Base-by-base conservation (phyloP, 2,329 filamentous ascomycete species). In the Fusarium sp. region DNA sequence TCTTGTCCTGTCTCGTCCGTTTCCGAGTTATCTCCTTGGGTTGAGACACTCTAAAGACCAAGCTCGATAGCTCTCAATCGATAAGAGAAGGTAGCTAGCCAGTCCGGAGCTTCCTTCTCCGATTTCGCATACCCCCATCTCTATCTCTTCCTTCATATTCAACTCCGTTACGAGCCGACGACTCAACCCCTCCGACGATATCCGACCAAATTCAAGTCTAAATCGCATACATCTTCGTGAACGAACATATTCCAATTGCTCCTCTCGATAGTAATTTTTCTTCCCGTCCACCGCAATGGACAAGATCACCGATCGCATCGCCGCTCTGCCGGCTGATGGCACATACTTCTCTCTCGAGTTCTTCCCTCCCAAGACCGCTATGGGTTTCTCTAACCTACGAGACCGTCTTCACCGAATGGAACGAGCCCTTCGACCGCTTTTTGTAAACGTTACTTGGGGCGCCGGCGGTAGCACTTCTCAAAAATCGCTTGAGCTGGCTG, bases 381-480 rank as follows among this genome's bases (percentile, higher is more conserved):
- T 97, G 90, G 96, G 96, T 71, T 97, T 96, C 76, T 91, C 93
- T 68, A 99, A 99, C 80, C 89, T 99, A 57, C 92, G 95, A 78
- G 92, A 93, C 70, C 94, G 96, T 77, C 89, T 99, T 62, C 92
- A 97, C 79, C 94, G 96, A 78, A 98, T 99, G 96, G 91, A 96
- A 50, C 90, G 93, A 69, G 95, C 94, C 15, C 86, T 99, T 61
- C 91, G 93, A 15, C 96, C 96, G 43, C 87, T 98, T 45, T 99
- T 99, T 77, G 93, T 99, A 66, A 98, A 95, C 61, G 94, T 99
- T 52, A 99, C 96, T 53, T 99, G 96, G 96, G 96, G 96, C 52
- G 96, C 96, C 26, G 96, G 96, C 64, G 96, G 96, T 53, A 97
- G 92, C 69, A 99, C 96, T 0, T 91, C 94, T 6, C 88, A 88